Base-by-base conservation (phyloP, 2,329 filamentous ascomycete species). In the Sporothrix sp. region DNA sequence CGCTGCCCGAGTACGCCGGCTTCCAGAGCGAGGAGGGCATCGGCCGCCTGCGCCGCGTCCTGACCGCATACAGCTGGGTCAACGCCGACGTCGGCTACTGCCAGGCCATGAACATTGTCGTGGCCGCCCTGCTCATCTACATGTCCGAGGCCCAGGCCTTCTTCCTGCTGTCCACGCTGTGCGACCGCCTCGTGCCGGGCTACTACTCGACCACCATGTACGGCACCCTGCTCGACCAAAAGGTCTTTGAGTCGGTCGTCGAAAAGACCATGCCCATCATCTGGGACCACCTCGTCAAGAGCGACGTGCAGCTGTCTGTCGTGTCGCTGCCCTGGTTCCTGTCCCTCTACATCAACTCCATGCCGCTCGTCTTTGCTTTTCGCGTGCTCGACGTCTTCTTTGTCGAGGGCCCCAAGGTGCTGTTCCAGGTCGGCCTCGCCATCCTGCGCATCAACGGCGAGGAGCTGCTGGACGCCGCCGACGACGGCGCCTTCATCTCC, bases 181-280 rank as follows among this genome's bases (percentile, higher is more conserved):
- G 93, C 70, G 91, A 97, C 65, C 84, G 91, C 42, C 74, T 98
- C 2, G 79, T 97, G 3, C 93, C 93, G 0, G 93, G 93, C 4
- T 98, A 98, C 71, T 98, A 98, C 67, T 97, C 91, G 5, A 94
- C 86, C 16, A 98, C 94, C 57, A 98, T 98, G 93, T 98, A 98
- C 67, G 93, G 93, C 59, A 98, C 93, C 1, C 74, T 98, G 5
- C 77, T 98, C 35, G 93, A 98, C 62, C 93, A 98, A 62, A 88
- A 93, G 59, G 93, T 98, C 13, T 98, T 98, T 61, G 93, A 98
- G 68, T 94, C 87, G 2, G 74, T 98, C 4, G 93, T 98, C n/a
- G 93, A 98, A 66, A 93, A 88, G 70, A 98, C 93, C 1, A 97
- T 98, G 90, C 93, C 93, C 1, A 85, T 98, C 52, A 77, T 98